Evolutionary conservation across 2,329 filamentous ascomycete genomes (phyloP).

Genomic region (Talaromyces sp.): DNA sequence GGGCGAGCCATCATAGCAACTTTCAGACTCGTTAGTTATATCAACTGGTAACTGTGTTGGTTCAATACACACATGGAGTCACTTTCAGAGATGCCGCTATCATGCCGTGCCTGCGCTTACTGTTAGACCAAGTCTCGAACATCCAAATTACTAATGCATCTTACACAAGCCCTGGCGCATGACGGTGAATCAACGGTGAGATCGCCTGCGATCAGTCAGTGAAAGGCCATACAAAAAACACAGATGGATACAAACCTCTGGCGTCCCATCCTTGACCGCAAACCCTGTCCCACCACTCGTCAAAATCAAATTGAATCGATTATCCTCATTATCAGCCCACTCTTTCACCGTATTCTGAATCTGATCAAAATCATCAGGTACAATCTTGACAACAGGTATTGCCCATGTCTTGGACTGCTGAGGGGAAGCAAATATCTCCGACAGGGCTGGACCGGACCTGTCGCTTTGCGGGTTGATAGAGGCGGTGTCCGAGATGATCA

Average conservation of each 20-base stretch:
- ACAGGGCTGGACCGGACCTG: constrained; percentile 64
- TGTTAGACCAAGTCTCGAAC: constrained; percentile 21
- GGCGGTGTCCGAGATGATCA: constrained; percentile 90
- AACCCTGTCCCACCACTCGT: constrained; percentile 95
- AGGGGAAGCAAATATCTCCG: constrained; percentile 62
- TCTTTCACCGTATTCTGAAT: constrained; percentile 71
- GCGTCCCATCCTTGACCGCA: constrained; percentile 77
- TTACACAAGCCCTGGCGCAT: constrained; percentile 80
- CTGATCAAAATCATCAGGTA: constrained; percentile 68
- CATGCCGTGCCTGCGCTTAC: constrained; percentile 74
- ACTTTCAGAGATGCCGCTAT: constrained; percentile 76
- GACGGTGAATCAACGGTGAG: constrained; percentile 72
- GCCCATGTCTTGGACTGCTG: constrained; percentile 71
- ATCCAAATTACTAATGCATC: constrained; percentile 23
- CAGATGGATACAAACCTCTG: constrained; percentile 62
- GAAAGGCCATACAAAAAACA: neutral
- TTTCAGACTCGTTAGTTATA: constrained; percentile 39
- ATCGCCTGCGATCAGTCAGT: constrained; percentile 59
- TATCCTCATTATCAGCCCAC: constrained; percentile 65
- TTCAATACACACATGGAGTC: constrained; percentile 72
- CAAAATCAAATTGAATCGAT: constrained; percentile 69
- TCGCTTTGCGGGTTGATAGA: constrained; percentile 75
- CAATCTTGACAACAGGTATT: constrained; percentile 66
- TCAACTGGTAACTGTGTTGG: neutral
- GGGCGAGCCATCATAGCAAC: constrained; percentile 97